Percentiles rank a stretch among this genome's conserved stretches.
Evolutionary conservation across 2,329 filamentous ascomycete genomes (phyloP).

Genomic region (Cryphonectria naterciae): DNA sequence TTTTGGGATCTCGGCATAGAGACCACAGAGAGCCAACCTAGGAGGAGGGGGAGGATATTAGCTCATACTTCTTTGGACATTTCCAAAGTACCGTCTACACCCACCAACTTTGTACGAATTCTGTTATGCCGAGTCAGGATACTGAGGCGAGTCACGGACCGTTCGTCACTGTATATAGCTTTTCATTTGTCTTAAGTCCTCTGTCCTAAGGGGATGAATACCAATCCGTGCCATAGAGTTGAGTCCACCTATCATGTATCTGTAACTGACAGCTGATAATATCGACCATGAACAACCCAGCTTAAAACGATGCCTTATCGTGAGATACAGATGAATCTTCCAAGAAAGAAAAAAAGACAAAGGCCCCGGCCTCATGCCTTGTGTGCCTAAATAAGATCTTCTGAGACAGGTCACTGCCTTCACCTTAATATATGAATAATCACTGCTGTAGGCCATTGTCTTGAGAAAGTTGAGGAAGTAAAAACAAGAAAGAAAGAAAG

Average conservation of each 20-base stretch:
- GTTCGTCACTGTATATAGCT: background rate
- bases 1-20: background rate
- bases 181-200: constrained; percentile 17
- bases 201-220: constrained; percentile 5
- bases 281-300: constrained; percentile 18
- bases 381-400: constrained; percentile 12
- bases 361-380: constrained; percentile 4
- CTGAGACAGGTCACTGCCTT: background rate
- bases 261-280: constrained; percentile 23
- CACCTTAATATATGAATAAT: background rate
- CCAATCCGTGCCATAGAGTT: constrained; percentile 5
- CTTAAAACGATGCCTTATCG: constrained; percentile 26
- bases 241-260: constrained; percentile 9
- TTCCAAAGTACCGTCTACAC: background rate
- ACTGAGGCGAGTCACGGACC: background rate
- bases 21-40: background rate
- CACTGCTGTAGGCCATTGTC: background rate
- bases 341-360: constrained; percentile 19
- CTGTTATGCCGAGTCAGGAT: background rate
- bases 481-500: background rate
- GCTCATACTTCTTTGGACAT: background rate
- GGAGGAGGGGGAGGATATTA: background rate
- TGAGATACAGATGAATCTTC: constrained; percentile 28
- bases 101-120: background rate
- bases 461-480: background rate